Conservation (phyloP, 1,284 basidiomycete species). For the Mycosarcoma mackinlayi region DNA sequence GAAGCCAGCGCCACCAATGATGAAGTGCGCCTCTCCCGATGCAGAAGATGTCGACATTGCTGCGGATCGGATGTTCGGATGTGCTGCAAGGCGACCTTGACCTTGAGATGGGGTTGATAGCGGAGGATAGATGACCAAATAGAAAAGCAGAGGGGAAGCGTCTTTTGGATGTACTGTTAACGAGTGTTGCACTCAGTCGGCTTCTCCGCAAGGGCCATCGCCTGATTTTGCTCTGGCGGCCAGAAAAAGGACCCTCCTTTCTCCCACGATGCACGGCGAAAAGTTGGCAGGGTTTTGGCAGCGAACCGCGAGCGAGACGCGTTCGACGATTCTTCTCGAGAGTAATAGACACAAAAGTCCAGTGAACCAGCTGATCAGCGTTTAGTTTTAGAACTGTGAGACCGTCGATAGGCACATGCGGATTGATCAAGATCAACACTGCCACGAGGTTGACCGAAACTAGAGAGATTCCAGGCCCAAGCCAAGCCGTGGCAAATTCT, state of each 20-base stretch:
- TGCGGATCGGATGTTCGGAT: not conserved
- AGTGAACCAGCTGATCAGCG: not conserved
- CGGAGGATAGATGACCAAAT: too few species aligned
- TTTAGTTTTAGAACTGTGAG: not conserved
- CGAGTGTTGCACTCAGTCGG: not conserved
- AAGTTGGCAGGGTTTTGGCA: not conserved
- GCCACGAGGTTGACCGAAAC: constrained; percentile 14
- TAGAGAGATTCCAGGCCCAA: constrained; percentile 1
- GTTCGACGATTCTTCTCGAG: not conserved
- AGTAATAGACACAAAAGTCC: not conserved
- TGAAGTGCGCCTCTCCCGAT: constrained; percentile 63
- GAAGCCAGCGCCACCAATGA: constrained; percentile 67
- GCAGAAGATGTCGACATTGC: constrained; percentile 61
- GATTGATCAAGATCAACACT: too few species aligned
- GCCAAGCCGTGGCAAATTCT: too few species aligned
- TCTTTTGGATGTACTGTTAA: too few species aligned
- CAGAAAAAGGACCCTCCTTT: not conserved
- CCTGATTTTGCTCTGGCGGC: constrained; percentile 4
- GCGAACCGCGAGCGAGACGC: constrained; percentile 9
- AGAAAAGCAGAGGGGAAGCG: not conserved
- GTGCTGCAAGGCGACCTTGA: too few species aligned
- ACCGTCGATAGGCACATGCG: too few species aligned
- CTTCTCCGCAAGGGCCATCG: constrained; percentile 26
- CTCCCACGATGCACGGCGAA: too few species aligned
- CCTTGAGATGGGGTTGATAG: too few species aligned